Evolutionary conservation across 2,329 filamentous ascomycete species (phyloP).

Genomic region (Diaporthe velutina): DNA sequence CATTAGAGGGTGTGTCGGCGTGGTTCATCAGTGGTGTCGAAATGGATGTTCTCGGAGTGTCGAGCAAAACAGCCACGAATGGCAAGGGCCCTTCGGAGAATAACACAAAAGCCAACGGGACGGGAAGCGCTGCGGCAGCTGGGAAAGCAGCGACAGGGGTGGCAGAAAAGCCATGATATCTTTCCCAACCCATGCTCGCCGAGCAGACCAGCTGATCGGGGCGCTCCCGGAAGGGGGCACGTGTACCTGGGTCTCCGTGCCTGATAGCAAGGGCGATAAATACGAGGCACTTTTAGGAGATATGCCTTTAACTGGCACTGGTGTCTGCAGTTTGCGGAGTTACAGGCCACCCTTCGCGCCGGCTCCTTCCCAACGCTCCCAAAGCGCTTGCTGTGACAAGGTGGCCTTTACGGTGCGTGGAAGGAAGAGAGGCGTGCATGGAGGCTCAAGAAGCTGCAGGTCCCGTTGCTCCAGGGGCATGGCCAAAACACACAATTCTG

Average conservation of each 20-base stretch:
- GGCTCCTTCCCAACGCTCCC: not conserved
- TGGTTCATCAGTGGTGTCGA: slow-evolving; percentile 85
- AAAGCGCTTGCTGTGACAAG: not conserved
- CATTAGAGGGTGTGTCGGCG: slow-evolving; percentile 87
- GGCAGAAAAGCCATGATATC: slow-evolving; percentile 18
- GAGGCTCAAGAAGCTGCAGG: not conserved
- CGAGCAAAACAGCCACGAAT: slow-evolving; percentile 7
- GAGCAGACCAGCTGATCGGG: not conserved
- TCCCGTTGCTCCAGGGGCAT: not conserved
- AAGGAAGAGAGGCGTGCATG: not conserved
- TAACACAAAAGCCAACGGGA: slow-evolving; percentile 14
- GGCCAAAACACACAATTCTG: not conserved
- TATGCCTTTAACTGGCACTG: too few species aligned
- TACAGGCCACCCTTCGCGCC: not conserved
- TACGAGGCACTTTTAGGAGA: not conserved
- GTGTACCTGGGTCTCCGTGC: not conserved
- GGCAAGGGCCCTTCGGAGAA: not conserved
- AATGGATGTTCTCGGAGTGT: slow-evolving; percentile 57
- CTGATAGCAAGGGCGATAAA: not conserved
- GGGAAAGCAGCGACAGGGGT: not conserved
- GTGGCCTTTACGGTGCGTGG: not conserved
- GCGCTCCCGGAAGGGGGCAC: not conserved
- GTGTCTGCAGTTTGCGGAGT: not conserved
- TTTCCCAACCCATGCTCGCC: not conserved
- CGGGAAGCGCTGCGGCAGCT: not conserved